Evolutionary conservation across 768 basidiomycete genomes (phyloP).

Genomic region (Agaricus bisporus): DNA sequence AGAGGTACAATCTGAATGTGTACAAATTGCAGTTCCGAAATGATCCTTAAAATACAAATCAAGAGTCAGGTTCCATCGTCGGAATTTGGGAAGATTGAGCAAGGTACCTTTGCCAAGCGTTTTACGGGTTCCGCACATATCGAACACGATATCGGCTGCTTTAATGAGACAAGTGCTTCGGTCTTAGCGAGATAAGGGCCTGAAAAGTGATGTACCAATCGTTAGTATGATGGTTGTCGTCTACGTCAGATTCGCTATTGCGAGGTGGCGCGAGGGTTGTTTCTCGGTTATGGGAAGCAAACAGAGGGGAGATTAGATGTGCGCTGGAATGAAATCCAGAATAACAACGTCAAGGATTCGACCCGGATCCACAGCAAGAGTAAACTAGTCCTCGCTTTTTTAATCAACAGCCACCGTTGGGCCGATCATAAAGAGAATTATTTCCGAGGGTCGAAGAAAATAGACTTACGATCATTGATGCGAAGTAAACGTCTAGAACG

Average conservation of each 20-base stretch:
- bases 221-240: background rate
- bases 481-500: conserved; percentile 57
- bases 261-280: background rate
- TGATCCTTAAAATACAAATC: conserved; percentile 33
- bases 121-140: conserved; percentile 38
- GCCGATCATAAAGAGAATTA: background rate
- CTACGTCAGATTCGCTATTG: background rate
- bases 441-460: background rate
- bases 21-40: conserved; percentile 48
- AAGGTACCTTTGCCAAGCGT: conserved; percentile 36
- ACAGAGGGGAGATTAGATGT: too few species aligned
- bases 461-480: conserved; percentile 47
- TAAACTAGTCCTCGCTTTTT: too few species aligned
- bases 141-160: conserved; percentile 32
- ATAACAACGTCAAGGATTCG: too few species aligned
- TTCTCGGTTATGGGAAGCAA: background rate
- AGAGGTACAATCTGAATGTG: conserved; percentile 39
- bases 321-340: too few species aligned
- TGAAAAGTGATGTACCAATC: conserved; percentile 40
- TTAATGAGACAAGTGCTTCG: conserved; percentile 31
- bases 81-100: background rate
- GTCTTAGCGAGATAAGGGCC: conserved; percentile 43
- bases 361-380: too few species aligned
- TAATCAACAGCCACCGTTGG: too few species aligned
- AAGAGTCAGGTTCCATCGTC: background rate